phyloP scores from a whole-genome alignment of 2,329 filamentous ascomycete genomes.

The Phialemoniopsis sp. region DNA sequence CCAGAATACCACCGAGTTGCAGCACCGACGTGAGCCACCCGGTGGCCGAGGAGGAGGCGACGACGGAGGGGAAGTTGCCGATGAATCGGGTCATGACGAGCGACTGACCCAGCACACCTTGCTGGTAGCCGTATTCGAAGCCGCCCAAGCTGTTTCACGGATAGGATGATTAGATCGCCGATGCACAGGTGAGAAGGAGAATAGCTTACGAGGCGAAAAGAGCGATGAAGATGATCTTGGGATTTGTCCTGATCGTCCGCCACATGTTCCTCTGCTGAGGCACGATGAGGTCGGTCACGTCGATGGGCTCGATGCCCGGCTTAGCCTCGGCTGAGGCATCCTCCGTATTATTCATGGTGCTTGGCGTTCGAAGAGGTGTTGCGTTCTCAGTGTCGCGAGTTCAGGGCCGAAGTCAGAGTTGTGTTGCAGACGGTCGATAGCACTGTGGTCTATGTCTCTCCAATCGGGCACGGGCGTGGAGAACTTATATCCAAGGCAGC shows the following conservation, averaged over 20 bases:
- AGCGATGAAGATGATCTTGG: constrained; percentile 31
- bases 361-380: too few relatives aligned
- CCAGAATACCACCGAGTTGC: constrained; percentile 44
- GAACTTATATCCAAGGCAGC: too few relatives aligned
- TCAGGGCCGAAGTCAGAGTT: too few relatives aligned
- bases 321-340: too few relatives aligned
- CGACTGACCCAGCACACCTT: constrained; percentile 49
- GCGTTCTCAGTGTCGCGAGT: too few relatives aligned
- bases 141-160: constrained; percentile 35
- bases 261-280: constrained; percentile 17
- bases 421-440: too few relatives aligned
- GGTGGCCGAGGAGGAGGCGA: constrained; percentile 37
- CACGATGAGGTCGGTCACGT: too few relatives aligned
- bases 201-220: constrained; percentile 31
- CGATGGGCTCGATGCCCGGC: too few relatives aligned
- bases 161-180: not conserved
- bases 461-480: too few relatives aligned
- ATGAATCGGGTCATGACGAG: constrained; percentile 48
- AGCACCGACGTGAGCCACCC: constrained; percentile 49
- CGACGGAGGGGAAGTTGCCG: constrained; percentile 42
- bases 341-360: too few relatives aligned
- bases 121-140: constrained; percentile 50
- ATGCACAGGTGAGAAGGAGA: not conserved
- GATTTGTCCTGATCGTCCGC: constrained; percentile 25
- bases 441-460: too few relatives aligned